Evolutionary conservation across 768 basidiomycete genomes (phyloP), one percentile per base, ranked within the genome.

Genomic region (Tulasnella sp.): DNA sequence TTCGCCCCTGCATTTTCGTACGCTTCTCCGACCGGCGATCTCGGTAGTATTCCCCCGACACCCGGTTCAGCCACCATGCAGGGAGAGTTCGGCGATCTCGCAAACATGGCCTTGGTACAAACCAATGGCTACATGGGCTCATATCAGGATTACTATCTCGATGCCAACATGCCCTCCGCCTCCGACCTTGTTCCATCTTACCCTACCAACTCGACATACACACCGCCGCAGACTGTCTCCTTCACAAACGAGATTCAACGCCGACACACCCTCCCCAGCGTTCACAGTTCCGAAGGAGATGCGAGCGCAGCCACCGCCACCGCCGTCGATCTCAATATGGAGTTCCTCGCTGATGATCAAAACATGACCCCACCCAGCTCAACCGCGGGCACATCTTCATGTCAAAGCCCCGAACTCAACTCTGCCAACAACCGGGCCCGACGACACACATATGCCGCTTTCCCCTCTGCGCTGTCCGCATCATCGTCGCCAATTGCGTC

Each of bases 101-200:
- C 55, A n/a, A 43, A 34, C 41, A 17, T 56, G 42, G 27, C 55
- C 1, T 21, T 48, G 34, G 45, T 56, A 44, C 41, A 43, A 8
- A 43, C 55, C 9, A 56, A 43, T 26, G 55, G 55, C 42, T 38
- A 38, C 15, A 27, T 43, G 9, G 55, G 43, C 38, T 26, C 41
- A 2, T 27, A 48, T 10, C 5, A 48, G 8, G 45, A 48, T 27
- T 56, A 56, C 24, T 56, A 27, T 43, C 41, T 56, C n/a, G 55
- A 56, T 32, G 11, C 55, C n/a, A 56, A 44, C 42, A 56, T 56
- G 55, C 55, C 55, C 24, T 43, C 55, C 13, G 27, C 55, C 19
- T 17, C 21, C 4, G 41, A 56, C 38, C 26, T 27, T n/a, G n/a
- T 27, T n/a, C 34, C 45, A 48, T 19, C 26, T 7, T 48, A 27